These are phyloP conservation scores for Garcia nutans DNA, from an alignment of 345 rosid species.

Conservation along the genomic window DNA sequence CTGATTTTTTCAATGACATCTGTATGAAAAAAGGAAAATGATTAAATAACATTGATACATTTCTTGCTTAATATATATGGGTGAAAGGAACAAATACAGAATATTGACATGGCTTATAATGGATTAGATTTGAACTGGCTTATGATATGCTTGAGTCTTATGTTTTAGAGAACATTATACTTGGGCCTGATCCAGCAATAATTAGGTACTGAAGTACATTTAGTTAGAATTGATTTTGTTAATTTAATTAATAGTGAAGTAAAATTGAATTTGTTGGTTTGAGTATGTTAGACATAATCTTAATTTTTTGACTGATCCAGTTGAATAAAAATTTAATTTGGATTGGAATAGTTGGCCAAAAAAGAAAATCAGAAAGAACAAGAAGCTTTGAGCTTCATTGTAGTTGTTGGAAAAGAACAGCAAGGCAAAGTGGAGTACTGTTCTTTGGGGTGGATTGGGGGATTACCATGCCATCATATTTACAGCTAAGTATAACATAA, in stretches of 20 bases:
- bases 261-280: neutral
- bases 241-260: neutral
- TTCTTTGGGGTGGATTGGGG: neutral
- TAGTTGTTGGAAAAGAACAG: neutral
- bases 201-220: neutral
- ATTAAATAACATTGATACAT: neutral
- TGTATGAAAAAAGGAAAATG: neutral
- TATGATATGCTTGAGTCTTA: neutral
- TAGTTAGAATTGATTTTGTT: neutral
- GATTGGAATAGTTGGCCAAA: neutral
- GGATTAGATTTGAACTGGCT: neutral
- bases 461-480: neutral
- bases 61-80: neutral
- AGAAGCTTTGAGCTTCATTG: neutral
- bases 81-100: neutral
- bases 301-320: neutral
- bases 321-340: too few species aligned
- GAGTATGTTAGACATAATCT: neutral
- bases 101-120: neutral
- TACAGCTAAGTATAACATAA: neutral
- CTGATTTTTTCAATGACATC: neutral
- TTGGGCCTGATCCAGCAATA: neutral
- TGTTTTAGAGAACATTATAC: neutral
- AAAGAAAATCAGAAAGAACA: neutral
- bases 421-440: neutral